Conservation (phyloP, 2,329 filamentous ascomycete species). For the Talaromyces sp. region DNA sequence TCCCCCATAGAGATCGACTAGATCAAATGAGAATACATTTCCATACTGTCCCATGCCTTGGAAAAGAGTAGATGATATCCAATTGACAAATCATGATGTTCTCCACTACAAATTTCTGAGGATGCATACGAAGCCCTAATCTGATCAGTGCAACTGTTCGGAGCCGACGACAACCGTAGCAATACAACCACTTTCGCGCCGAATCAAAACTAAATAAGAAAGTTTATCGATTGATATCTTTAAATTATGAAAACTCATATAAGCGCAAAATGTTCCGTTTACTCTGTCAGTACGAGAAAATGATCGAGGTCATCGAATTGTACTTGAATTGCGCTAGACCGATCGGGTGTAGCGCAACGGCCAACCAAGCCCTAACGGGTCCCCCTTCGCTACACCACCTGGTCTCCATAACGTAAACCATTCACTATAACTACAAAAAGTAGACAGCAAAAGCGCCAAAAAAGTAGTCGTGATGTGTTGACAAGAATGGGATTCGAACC, state of each 20-base stretch:
- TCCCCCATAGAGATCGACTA: background rate
- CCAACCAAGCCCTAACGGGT: background rate
- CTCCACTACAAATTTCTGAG: too few species aligned
- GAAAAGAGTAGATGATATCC: background rate
- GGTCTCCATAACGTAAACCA: background rate
- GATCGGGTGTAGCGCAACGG: background rate
- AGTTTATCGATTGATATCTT: background rate
- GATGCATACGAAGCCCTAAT: background rate
- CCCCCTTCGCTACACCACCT: background rate
- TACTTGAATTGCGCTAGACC: background rate
- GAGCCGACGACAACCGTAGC: background rate
- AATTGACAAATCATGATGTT: background rate
- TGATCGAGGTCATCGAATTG: background rate
- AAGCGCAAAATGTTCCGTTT: background rate
- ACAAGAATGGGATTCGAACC: constrained; percentile 1
- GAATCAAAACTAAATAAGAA: background rate
- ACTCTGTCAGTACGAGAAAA: background rate
- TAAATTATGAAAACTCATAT: background rate
- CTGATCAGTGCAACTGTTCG: background rate
- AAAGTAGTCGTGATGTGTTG: background rate
- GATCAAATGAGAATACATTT: background rate
- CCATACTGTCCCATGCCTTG: background rate
- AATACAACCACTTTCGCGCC: background rate
- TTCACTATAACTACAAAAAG: background rate
- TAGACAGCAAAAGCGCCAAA: background rate